Conservation (phyloP, 805 yeast species). For the Maudiozyma serrabonitensis region DNA sequence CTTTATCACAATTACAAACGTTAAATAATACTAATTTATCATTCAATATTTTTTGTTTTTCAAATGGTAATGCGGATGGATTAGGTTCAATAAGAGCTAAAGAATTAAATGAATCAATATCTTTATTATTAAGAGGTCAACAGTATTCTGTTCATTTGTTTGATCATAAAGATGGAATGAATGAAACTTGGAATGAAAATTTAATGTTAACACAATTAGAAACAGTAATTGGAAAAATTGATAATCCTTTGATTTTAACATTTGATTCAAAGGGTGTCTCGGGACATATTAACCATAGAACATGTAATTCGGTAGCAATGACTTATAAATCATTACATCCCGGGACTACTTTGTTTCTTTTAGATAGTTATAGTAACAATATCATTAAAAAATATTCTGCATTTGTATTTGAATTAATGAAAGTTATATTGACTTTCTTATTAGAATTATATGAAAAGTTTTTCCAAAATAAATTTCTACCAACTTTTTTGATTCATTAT, state of each 20-base stretch:
- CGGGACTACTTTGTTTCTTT: background rate
- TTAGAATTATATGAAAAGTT: background rate
- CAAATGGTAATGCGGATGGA: constrained; percentile 70
- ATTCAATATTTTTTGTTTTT: constrained; percentile 57
- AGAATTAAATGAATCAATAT: constrained; percentile 40
- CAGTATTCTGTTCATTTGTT: constrained; percentile 16
- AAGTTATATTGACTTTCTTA: background rate
- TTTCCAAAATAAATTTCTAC: background rate
- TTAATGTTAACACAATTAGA: constrained; percentile 13
- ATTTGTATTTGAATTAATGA: constrained; percentile 11
- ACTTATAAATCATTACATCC: constrained; percentile 4
- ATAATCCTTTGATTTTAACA: constrained; percentile 41
- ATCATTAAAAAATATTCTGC: constrained; percentile 19
- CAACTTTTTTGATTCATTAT: background rate
- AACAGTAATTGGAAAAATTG: constrained; percentile 1
- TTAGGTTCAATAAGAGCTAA: constrained; percentile 51
- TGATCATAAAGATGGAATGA: constrained; percentile 62
- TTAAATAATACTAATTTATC: constrained; percentile 1
- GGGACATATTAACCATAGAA: constrained; percentile 75
- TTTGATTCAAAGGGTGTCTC: constrained; percentile 83
- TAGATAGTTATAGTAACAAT: constrained; percentile 6
- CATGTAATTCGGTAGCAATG: constrained; percentile 45
- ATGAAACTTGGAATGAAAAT: constrained; percentile 47
- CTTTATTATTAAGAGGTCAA: constrained; percentile 12
- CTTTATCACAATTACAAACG: constrained; percentile 16